A percentile compares a stretch with the other conserved stretches of the same genome.
Evolutionary conservation across 192 early-diverging fungal genomes (phyloP).

Genomic region (Podila horticola): DNA sequence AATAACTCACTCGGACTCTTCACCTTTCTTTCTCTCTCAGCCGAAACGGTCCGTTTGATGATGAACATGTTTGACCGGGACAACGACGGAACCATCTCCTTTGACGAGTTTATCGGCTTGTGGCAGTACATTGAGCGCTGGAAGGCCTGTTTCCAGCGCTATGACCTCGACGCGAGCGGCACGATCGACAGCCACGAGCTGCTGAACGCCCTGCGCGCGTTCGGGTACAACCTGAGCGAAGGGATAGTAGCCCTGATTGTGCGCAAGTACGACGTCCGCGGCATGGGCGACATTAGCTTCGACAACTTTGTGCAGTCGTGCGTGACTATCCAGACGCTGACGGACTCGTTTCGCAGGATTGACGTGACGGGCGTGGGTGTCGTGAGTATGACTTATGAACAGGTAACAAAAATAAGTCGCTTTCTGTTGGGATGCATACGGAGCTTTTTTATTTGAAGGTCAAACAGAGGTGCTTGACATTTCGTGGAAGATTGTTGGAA

Average conservation of each 20-base stretch:
- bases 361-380: slow-evolving; percentile 66
- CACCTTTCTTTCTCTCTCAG: neutral
- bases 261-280: slow-evolving; percentile 60
- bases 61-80: slow-evolving; percentile 72
- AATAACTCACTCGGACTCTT: neutral
- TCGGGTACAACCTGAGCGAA: slow-evolving; percentile 53
- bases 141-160: slow-evolving; percentile 73
- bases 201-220: slow-evolving; percentile 35
- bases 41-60: slow-evolving; percentile 78
- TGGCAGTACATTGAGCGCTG: slow-evolving; percentile 79
- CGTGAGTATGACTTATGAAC: slow-evolving; percentile 69
- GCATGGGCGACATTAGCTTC: slow-evolving; percentile 46
- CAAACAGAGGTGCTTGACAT: no score
- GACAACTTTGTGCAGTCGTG: slow-evolving; percentile 65
- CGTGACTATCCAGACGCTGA: slow-evolving; percentile 71
- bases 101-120: slow-evolving; percentile 72
- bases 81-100: slow-evolving; percentile 68
- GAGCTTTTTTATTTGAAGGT: no score
- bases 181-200: slow-evolving; percentile 66
- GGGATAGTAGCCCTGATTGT: slow-evolving; percentile 33
- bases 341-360: slow-evolving; percentile 65
- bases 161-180: slow-evolving; percentile 73
- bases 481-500: no score
- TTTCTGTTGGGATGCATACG: no score
- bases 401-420: slow-evolving; percentile 3